Evolutionary conservation across 228 moss, liverwort and hornwort genomes (phyloP).

Genomic region (Sphagnum fallax): DNA sequence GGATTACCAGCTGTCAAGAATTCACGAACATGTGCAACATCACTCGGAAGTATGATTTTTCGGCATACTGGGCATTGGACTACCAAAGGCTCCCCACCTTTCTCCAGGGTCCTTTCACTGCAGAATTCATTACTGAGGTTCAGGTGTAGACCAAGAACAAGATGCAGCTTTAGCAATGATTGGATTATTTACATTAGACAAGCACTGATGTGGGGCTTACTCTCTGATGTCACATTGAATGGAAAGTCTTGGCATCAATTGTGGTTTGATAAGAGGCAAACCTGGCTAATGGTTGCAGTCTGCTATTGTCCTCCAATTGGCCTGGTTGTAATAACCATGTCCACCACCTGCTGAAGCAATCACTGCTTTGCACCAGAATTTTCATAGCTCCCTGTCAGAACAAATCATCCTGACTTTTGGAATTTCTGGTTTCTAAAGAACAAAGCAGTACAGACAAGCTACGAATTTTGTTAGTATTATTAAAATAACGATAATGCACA

Average conservation of each 20-base stretch:
- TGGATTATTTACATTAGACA: not conserved
- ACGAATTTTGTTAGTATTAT: too few species aligned
- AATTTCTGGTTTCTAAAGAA: too few species aligned
- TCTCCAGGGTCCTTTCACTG: not conserved
- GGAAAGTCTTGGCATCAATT: slow-evolving; percentile 8
- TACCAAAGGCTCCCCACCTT: slow-evolving; percentile 1
- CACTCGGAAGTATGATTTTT: slow-evolving; percentile 21
- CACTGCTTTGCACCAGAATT: slow-evolving; percentile 12
- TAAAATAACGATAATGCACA: too few species aligned
- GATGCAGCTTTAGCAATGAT: not conserved
- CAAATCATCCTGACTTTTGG: too few species aligned
- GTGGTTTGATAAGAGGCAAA: not conserved
- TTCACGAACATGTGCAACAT: slow-evolving; percentile 32
- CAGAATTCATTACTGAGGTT: slow-evolving; percentile 1
- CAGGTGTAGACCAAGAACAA: not conserved
- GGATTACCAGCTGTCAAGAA: slow-evolving; percentile 10
- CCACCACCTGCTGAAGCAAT: slow-evolving; percentile 57
- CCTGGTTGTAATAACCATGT: slow-evolving; percentile 18
- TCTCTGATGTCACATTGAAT: slow-evolving; percentile 6
- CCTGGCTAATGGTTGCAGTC: too few species aligned
- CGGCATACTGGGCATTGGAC: slow-evolving; percentile 50
- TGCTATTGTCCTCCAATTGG: too few species aligned
- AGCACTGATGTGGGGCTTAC: not conserved
- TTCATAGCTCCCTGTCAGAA: not conserved
- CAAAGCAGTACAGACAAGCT: too few species aligned